These are phyloP conservation scores for Curvularia sp. DNA, from an alignment of 2,329 filamentous ascomycete species.

Conservation along the genomic window DNA sequence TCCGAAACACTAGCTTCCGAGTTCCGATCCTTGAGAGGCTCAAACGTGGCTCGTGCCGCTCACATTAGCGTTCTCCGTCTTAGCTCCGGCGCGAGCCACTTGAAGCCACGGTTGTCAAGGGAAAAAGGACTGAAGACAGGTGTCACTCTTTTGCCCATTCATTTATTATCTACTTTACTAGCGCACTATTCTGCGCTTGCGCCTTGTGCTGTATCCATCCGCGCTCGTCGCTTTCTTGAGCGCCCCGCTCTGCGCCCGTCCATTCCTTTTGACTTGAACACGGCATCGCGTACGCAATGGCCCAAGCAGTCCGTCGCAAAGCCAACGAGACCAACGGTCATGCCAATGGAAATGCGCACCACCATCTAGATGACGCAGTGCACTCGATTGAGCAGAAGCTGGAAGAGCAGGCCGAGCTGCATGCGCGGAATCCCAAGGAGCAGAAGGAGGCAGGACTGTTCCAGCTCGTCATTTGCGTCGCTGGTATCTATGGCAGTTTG, in stretches of 20 bases:
- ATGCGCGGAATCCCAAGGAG: constrained; percentile 44
- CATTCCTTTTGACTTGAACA: background rate
- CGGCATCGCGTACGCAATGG: constrained; percentile 35
- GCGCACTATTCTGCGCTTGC: background rate
- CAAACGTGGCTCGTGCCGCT: constrained; percentile 15
- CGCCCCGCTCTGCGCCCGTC: background rate
- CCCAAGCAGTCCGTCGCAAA: constrained; percentile 29
- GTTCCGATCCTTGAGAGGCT: constrained; percentile 27
- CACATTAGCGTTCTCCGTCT: constrained; percentile 35
- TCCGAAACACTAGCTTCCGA: constrained; percentile 9
- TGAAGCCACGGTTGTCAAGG: constrained; percentile 43
- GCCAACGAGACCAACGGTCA: constrained; percentile 37
- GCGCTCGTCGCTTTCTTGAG: background rate
- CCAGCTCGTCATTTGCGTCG: constrained; percentile 85
- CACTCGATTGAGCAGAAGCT: constrained; percentile 42
- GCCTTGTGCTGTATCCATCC: background rate
- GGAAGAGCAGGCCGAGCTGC: constrained; percentile 41
- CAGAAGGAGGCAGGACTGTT: constrained; percentile 64
- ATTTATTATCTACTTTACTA: background rate
- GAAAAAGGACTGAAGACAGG: constrained; percentile 8
- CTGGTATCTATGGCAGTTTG: constrained; percentile 97
- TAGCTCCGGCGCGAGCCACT: constrained; percentile 30
- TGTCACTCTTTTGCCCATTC: constrained; percentile 11
- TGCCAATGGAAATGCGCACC: constrained; percentile 34
- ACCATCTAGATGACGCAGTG: constrained; percentile 35